Evolutionary conservation across 768 basidiomycete genomes (phyloP).

Genomic region (Chlorophyllum brunneum): DNA sequence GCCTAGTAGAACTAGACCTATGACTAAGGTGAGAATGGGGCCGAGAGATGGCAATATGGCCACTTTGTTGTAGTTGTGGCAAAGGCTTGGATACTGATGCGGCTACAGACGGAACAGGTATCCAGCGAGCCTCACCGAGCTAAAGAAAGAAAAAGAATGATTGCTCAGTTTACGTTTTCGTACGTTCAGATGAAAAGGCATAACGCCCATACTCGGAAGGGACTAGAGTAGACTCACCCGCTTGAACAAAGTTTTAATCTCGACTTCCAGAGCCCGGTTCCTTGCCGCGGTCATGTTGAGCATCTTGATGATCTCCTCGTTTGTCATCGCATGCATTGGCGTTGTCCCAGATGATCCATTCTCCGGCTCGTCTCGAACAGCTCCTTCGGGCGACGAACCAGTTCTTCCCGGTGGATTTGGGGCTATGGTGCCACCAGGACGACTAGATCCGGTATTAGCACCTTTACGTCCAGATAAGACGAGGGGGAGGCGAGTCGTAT

Average conservation of each 20-base stretch:
- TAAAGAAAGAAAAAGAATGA: slow-evolving; percentile 15
- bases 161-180: slow-evolving; percentile 5
- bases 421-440: background rate
- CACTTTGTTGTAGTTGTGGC: background rate
- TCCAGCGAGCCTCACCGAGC: slow-evolving; percentile 20
- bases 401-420: background rate
- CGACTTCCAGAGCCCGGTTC: slow-evolving; percentile 41
- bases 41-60: background rate
- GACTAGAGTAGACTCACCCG: slow-evolving; percentile 24
- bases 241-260: slow-evolving; percentile 35
- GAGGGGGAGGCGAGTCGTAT: slow-evolving; percentile 3
- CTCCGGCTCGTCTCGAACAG: background rate
- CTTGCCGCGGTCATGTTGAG: slow-evolving; percentile 33
- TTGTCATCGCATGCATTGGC: slow-evolving; percentile 18
- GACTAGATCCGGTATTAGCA: background rate
- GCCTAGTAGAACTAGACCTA: background rate
- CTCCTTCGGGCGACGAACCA: background rate
- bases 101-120: background rate
- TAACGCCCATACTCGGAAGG: background rate
- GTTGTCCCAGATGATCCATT: background rate
- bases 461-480: slow-evolving; percentile 8
- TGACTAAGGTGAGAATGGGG: background rate
- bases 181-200: background rate
- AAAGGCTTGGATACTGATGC: slow-evolving; percentile 13
- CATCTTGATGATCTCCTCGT: slow-evolving; percentile 38